Evolutionary conservation across 2,329 filamentous ascomycete genomes (phyloP).

Genomic region (Penicillium verrucosum): DNA sequence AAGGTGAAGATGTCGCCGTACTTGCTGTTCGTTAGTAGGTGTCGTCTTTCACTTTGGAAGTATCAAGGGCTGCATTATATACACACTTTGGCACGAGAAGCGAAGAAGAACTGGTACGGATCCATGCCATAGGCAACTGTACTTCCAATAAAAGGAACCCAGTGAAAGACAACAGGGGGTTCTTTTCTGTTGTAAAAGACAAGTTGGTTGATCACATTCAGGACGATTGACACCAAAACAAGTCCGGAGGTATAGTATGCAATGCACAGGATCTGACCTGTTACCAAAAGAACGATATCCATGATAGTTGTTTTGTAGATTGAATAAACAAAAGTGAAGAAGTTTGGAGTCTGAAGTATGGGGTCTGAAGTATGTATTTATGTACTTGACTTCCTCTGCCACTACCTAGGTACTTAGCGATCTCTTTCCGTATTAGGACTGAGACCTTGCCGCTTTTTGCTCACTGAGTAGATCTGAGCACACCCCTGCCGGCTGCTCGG

Average conservation of each 20-base stretch:
- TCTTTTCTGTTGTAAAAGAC: conserved; percentile 73
- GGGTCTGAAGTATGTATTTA: neutral
- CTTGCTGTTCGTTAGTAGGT: conserved; percentile 43
- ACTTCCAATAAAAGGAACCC: conserved; percentile 59
- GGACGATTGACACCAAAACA: conserved; percentile 54
- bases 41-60: neutral
- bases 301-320: conserved; percentile 5
- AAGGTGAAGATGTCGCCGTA: conserved; percentile 92
- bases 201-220: conserved; percentile 75
- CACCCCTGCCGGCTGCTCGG: too few species aligned
- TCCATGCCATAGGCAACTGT: conserved; percentile 47
- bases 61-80: neutral
- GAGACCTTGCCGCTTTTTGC: too few species aligned
- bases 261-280: conserved; percentile 15
- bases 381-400: too few species aligned
- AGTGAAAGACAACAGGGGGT: conserved; percentile 76
- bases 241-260: conserved; percentile 38
- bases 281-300: conserved; percentile 15
- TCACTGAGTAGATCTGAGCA: too few species aligned
- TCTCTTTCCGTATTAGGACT: too few species aligned
- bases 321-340: neutral
- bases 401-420: too few species aligned
- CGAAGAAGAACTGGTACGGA: conserved; percentile 78
- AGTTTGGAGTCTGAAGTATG: neutral
- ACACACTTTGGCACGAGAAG: conserved; percentile 66